Base-by-base conservation (phyloP, 2,329 filamentous ascomycete genomes). In the Nothophaeocryptopus gaeumannii region DNA sequence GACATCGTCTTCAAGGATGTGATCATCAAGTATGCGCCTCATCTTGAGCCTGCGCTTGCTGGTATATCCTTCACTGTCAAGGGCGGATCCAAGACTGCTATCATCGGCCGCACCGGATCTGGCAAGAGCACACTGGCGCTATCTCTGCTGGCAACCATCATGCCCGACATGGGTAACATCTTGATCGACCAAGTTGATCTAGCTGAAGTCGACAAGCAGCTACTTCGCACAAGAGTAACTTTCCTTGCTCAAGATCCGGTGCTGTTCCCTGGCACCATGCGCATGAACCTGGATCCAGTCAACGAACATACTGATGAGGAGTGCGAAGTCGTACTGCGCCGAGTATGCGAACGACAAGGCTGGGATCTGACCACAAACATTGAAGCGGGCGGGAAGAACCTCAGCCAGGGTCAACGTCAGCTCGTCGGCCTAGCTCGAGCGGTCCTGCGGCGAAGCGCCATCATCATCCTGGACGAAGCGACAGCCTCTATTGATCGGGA, bases 21-120 rank as follows among this genome's bases (percentile, higher is more conserved):
- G 47, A 89, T 86, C 0, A 81, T 96, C 50, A 82, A 82, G 39
- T 96, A 96, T 60, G 89, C 88, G 5, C 81, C 86, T 1, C 80
- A 86, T 51, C 79, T 95, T 0, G 86, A 90, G 0, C 84, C 86
- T 0, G 86, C 89, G 0, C 71, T 96, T 1, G 72, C 76, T 7
- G 74, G 84, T 38, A 75, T 95, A 26, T 82, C 80, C 0, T 83
- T 96, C 53, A 80, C 76, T 1, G 89, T 96, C 45, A 86, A 87
- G 14, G 86, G 85, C 0, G 88, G 89, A 1, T 85, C 87, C 46
- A 85, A 86, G 43, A 88, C 88, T 1, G 89, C 88, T 0, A 78
- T 95, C 14, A 86, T 91, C 9, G 89, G 89, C 2, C 82, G 89
- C 8, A 95, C 89, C 0, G 84, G 87, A 0, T 89, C 86, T 4